phyloP scores from a whole-genome alignment of 129 eudicot genomes.

The Arctium minus region DNA sequence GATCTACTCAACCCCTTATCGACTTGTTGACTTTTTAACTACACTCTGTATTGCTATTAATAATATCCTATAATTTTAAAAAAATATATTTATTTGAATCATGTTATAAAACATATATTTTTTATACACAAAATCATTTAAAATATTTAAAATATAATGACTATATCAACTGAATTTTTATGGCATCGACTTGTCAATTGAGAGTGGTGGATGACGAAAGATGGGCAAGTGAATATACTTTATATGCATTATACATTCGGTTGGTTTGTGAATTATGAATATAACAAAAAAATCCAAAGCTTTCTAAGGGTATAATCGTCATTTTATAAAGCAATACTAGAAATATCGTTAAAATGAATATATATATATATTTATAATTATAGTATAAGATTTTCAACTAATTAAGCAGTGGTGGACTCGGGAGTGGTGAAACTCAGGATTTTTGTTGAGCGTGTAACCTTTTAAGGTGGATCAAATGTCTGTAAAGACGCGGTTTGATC shows the following conservation, averaged over 20 bases:
- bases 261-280: background rate
- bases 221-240: background rate
- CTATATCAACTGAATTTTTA: background rate
- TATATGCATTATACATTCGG: background rate
- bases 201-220: background rate
- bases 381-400: too few species aligned
- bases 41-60: background rate
- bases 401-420: too few species aligned
- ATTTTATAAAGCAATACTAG: background rate
- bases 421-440: too few species aligned
- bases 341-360: background rate
- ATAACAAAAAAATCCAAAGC: background rate
- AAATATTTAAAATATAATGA: background rate
- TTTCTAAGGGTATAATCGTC: background rate
- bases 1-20: constrained; percentile 24
- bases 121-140: background rate
- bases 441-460: too few species aligned
- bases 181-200: background rate
- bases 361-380: too few species aligned
- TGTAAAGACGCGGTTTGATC: too few species aligned
- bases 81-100: background rate
- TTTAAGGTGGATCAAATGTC: too few species aligned
- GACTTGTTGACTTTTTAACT: constrained; percentile 22
- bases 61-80: background rate
- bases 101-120: background rate